Base-by-base conservation (phyloP, 2,329 filamentous ascomycete genomes). In the Hypomyces rosellus region DNA sequence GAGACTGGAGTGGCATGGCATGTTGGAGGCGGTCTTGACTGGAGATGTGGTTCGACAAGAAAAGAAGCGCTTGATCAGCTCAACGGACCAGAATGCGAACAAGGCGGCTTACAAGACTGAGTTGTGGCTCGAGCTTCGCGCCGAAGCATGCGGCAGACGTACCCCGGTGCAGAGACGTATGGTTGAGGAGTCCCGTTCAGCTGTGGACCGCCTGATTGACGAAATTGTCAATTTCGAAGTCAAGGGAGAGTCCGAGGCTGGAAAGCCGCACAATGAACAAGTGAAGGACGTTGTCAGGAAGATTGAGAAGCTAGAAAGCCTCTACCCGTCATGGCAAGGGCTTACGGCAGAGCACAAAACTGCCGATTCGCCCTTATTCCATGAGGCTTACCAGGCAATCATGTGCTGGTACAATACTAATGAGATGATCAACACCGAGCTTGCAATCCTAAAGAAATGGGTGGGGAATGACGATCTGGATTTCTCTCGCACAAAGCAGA, bases 331-430 rank as follows among this genome's bases (percentile, higher is more conserved):
- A 1, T 84, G 85, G 64, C 77, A 81, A 52, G 81, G 87, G 6
- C 79, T 99, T 54, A 82, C 87, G 55, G 69, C 75, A 3, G 86
- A 86, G 18, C 87, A 96, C 65, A 86, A 89, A 20, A 74, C 85
- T 38, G 88, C 89, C 47, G 84, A 81, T 25, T 95, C 90, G 1
- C 76, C 81, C 30, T 79, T 84, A 30, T 99, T 91, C 69, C 77
- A 80, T 54, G 85, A 91, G 54, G 89, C 89, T 25, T 93, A 87
- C 62, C 88, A 95, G 64, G 86, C 92, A 45, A 86, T 99, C 57
- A 83, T 96, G 54, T 85, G 92, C 3, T 99, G 93, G 93, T 86
- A 96, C 74, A 99, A 97, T 69, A 96, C 91, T 46, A 96, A 91
- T 33, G 85, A 92, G 64, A 83, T 96, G 63, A 97, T 99, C 75